Evolutionary conservation across 306 rosid species (phyloP).

Genomic region (Cyamopsis tetragonoloba): DNA sequence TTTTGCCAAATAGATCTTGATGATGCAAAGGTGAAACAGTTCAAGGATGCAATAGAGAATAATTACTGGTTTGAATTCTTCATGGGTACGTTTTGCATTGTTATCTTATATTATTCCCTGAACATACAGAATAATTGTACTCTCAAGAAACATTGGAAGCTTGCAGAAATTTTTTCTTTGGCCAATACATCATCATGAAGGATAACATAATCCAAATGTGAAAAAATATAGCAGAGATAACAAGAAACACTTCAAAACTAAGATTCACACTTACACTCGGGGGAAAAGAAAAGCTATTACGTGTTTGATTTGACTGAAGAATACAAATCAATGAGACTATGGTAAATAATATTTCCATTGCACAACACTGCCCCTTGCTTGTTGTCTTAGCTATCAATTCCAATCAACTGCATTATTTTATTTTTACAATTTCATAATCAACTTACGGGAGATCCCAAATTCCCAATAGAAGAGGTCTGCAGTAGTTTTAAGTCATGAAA

Average conservation of each 20-base stretch:
- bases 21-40: conserved; percentile 66
- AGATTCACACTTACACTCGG: neutral
- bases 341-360: neutral
- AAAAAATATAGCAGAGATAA: neutral
- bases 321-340: neutral
- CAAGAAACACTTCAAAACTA: neutral
- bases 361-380: neutral
- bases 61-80: conserved; percentile 97
- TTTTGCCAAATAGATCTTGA: conserved; percentile 68
- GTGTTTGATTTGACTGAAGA: neutral
- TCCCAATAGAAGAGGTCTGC: neutral
- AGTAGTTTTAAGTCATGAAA: neutral
- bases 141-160: conserved; percentile 24
- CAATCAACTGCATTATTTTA: neutral
- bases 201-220: neutral
- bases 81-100: conserved; percentile 73
- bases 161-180: neutral
- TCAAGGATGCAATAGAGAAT: conserved; percentile 95
- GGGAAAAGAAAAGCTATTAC: neutral
- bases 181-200: neutral
- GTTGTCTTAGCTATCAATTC: neutral
- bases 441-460: neutral
- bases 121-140: neutral
- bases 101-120: conserved; percentile 17
- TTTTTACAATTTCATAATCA: neutral